A percentile compares a stretch with the other conserved stretches of the same genome.
Conservation (phyloP, 2,329 filamentous ascomycete genomes). For the Chalara sp. region DNA sequence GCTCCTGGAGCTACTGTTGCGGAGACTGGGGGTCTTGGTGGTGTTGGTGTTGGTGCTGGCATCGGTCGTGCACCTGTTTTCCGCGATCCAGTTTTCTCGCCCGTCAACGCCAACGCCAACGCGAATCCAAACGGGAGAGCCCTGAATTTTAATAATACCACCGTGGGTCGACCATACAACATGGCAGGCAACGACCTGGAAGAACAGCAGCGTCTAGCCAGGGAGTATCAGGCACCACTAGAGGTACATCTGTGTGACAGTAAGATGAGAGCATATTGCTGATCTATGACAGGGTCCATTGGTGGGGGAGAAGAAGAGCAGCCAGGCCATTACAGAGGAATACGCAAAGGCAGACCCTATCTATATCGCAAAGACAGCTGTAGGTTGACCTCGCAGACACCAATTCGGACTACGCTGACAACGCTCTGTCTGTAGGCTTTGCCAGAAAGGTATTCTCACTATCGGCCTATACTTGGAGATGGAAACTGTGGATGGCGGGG, state of each 20-base stretch:
- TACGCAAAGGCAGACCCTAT: constrained; percentile 83
- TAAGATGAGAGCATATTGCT: constrained; percentile 19
- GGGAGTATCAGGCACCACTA: constrained; percentile 50
- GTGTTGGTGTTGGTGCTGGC: constrained; percentile 5
- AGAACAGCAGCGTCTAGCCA: constrained; percentile 54
- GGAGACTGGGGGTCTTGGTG: not conserved
- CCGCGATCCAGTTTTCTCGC: constrained; percentile 19
- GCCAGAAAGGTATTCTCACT: constrained; percentile 77
- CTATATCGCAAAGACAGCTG: constrained; percentile 81
- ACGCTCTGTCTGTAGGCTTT: constrained; percentile 51
- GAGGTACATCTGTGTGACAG: constrained; percentile 35
- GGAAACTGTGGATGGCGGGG: constrained; percentile 98
- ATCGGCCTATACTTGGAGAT: constrained; percentile 82
- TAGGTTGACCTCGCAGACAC: constrained; percentile 38
- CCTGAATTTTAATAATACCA: constrained; percentile 4
- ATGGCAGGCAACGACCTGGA: constrained; percentile 23
- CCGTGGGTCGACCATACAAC: not conserved
- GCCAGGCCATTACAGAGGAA: constrained; percentile 70
- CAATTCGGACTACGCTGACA: constrained; percentile 1
- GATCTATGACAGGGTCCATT: constrained; percentile 62
- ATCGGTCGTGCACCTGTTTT: constrained; percentile 15
- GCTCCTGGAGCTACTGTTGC: not conserved
- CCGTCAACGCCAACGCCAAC: constrained; percentile 6
- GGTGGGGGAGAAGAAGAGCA: constrained; percentile 72
- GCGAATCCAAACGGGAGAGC: not conserved